A percentile compares a stretch with the other conserved stretches of the same genome.
Evolutionary conservation across 2,329 filamentous ascomycete species (phyloP).

Genomic region (Ceratocystis papillata): DNA sequence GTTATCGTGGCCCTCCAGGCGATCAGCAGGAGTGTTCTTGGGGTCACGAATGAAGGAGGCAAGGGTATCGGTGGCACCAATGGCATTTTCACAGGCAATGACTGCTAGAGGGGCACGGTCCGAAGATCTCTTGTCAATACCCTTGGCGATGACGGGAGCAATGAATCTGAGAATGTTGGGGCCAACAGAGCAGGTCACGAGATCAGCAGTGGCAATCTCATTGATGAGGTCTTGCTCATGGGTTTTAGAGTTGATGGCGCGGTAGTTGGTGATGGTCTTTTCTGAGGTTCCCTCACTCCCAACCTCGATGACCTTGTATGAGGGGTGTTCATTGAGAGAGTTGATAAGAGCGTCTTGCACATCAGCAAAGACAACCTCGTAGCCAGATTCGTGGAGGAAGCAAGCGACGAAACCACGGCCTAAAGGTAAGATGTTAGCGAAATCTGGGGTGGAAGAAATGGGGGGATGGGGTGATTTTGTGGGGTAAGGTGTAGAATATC

Average conservation of each 20-base stretch:
- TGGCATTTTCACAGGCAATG: constrained; percentile 97
- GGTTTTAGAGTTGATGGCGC: constrained; percentile 87
- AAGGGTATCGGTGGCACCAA: constrained; percentile 83
- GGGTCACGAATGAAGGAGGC: constrained; percentile 67
- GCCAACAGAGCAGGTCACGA: constrained; percentile 94
- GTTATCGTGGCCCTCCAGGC: constrained; percentile 55
- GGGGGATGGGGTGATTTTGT: neutral
- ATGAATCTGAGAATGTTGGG: constrained; percentile 95
- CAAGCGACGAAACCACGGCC: constrained; percentile 75
- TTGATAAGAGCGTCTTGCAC: constrained; percentile 78
- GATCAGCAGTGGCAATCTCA: constrained; percentile 75
- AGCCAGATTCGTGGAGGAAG: constrained; percentile 89
- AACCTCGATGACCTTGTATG: constrained; percentile 89
- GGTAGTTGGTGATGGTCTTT: constrained; percentile 86
- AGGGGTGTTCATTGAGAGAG: constrained; percentile 59
- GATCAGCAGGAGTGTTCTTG: constrained; percentile 57
- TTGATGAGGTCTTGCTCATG: constrained; percentile 70
- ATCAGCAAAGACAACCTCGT: constrained; percentile 93
- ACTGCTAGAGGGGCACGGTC: constrained; percentile 63
- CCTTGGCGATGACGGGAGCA: constrained; percentile 89
- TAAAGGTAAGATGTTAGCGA: constrained; percentile 26
- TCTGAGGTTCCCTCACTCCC: constrained; percentile 69
- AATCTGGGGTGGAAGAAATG: neutral
- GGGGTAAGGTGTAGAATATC: neutral
- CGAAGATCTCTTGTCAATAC: constrained; percentile 63